A percentile compares a stretch with the other conserved stretches of the same genome.
These are phyloP conservation scores for Leccinum disarticulatum DNA, from an alignment of 768 basidiomycete genomes.

Conservation along the genomic window DNA sequence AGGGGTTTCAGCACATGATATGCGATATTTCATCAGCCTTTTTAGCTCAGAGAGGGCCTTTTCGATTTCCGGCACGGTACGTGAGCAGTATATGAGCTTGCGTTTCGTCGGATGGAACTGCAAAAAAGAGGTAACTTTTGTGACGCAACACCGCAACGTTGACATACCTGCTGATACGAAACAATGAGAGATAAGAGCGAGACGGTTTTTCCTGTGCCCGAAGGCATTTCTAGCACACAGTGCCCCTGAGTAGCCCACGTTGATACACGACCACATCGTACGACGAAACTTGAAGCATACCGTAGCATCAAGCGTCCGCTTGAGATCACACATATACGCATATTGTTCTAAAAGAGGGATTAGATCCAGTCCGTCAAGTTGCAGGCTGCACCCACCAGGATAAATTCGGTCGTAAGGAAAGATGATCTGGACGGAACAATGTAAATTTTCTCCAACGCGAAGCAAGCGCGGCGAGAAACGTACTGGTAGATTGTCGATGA, in stretches of 20 bases:
- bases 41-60: slow-evolving; percentile 96
- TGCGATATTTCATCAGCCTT: slow-evolving; percentile 87
- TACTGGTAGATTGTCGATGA: slow-evolving; percentile 78
- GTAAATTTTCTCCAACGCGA: background rate
- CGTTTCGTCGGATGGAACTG: slow-evolving; percentile 91
- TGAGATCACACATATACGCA: slow-evolving; percentile 99
- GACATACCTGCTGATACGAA: slow-evolving; percentile 88
- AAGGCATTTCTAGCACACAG: slow-evolving; percentile 99
- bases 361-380: slow-evolving; percentile 2
- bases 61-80: slow-evolving; percentile 99
- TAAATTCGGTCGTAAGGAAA: slow-evolving; percentile 96
- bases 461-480: slow-evolving; percentile 22
- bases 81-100: slow-evolving; percentile 97
- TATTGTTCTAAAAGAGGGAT: slow-evolving; percentile 75
- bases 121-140: slow-evolving; percentile 2
- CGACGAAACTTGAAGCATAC: slow-evolving; percentile 41
- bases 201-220: slow-evolving; percentile 98
- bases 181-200: slow-evolving; percentile 94
- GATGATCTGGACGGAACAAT: slow-evolving; percentile 54
- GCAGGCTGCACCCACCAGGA: slow-evolving; percentile 59
- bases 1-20: slow-evolving; percentile 66
- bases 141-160: background rate
- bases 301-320: slow-evolving; percentile 92
- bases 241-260: slow-evolving; percentile 68
- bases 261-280: background rate